Base-by-base conservation (phyloP, 495 filamentous ascomycete genomes). In the Penicillium maclennaniae region DNA sequence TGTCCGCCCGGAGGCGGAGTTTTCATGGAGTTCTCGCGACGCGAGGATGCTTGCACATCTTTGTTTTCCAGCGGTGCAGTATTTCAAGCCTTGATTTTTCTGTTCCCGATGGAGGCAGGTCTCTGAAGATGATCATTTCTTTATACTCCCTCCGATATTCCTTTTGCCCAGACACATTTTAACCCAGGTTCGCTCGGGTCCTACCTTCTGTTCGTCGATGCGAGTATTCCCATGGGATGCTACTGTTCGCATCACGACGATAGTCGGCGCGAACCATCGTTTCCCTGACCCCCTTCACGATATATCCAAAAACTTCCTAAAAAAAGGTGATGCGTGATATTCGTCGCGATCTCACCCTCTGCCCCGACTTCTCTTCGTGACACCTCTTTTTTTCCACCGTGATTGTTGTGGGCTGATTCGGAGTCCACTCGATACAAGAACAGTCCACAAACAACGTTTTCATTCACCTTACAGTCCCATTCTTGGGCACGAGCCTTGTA, bases 41-140 rank as follows among this genome's bases (percentile, higher is more conserved):
- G 43, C 49, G 43, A 40, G 40, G 46, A 47, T 54, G 50, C 43
- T 43, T 49, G 55, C 46, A 42, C 59, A 28, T 12, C 48, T 48
- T 40, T 62, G 61, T 55, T 52, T 62, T 65, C 46, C 45, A 62
- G 53, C 62, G 56, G 48, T 47, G 47, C 37, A 53, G 53, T 50
- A 55, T 54, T 53, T 43, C 47, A 43, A 53, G 49, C 49, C 21
- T 53, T 49, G 58, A 60, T 37, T 40, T 19, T 40, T 8, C 37
- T 40, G 16, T n/a, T n/a, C n/a, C n/a, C n/a, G n/a, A n/a, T n/a
- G n/a, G 37, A 40, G 37, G 4, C 37, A 6, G 37, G 5, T 40
- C 6, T 2, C 37, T 40, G 37, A 31, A 31, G 28, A 31, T 31
- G 4, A 9, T 9, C 28, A 31, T 31, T 9, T 10, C 28, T 31